phyloP scores from a whole-genome alignment of 352 stramenopile genomes.

The Phytophthora tentaculata region DNA sequence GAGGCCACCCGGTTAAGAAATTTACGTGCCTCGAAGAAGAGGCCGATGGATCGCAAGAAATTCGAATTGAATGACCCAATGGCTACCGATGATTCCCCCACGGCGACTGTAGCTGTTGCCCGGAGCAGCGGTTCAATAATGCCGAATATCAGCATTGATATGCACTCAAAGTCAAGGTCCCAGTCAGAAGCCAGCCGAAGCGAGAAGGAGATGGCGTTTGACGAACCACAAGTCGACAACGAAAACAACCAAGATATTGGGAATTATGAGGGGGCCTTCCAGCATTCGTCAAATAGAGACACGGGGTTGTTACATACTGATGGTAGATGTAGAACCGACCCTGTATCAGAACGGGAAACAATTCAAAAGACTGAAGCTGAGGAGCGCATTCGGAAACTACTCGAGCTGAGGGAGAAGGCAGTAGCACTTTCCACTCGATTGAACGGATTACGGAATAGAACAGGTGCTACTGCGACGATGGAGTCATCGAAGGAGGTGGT shows the following conservation, averaged over 20 bases:
- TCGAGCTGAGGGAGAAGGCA: constrained; percentile 35
- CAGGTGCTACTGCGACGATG: neutral
- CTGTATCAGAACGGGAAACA: neutral
- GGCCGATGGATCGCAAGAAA: constrained; percentile 7
- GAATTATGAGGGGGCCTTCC: constrained; percentile 11
- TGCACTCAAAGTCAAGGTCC: neutral
- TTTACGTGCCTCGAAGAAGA: constrained; percentile 32
- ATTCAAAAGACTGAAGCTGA: constrained; percentile 1
- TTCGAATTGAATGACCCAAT: neutral
- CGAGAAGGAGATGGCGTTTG: constrained; percentile 9
- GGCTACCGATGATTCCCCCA: neutral
- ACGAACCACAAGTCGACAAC: constrained; percentile 10
- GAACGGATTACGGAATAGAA: constrained; percentile 24
- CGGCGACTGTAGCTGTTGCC: neutral
- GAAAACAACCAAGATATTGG: constrained; percentile 32
- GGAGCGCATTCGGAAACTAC: constrained; percentile 34
- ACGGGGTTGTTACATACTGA: neutral
- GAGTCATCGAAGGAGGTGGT: neutral
- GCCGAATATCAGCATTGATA: neutral
- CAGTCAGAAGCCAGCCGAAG: neutral
- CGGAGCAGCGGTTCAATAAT: neutral
- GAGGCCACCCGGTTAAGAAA: constrained; percentile 37
- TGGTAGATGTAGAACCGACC: neutral
- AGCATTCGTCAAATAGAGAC: neutral
- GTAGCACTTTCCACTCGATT: constrained; percentile 27